These are phyloP conservation scores for Coemansia furcata DNA, from an alignment of 192 early-diverging fungal species.

Conservation along the genomic window DNA sequence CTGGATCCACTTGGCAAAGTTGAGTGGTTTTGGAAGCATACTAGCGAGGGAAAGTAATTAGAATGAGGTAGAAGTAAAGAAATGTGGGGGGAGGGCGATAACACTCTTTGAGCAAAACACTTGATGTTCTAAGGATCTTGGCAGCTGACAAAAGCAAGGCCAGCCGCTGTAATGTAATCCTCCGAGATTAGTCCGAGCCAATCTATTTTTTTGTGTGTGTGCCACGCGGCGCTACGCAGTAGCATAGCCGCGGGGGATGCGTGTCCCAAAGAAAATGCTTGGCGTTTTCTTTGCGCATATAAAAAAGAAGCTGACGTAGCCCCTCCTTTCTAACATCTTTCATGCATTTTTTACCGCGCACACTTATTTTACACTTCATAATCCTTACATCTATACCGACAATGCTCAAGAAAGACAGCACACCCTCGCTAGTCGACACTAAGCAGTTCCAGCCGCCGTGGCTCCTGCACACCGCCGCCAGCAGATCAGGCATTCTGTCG, in stretches of 20 bases:
- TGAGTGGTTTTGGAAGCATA: conserved; percentile 73
- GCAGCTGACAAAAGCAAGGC: not conserved
- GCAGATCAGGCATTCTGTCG: not conserved
- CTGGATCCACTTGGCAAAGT: conserved; percentile 86
- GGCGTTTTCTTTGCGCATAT: not conserved
- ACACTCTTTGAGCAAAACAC: no score
- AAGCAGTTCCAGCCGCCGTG: not conserved
- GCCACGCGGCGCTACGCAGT: not conserved
- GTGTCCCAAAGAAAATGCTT: not conserved
- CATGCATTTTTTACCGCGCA: not conserved
- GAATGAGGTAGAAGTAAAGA: not conserved
- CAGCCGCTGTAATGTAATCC: not conserved
- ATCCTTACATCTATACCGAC: not conserved
- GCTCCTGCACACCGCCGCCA: not conserved
- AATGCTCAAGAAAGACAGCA: not conserved
- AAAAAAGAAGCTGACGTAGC: not conserved
- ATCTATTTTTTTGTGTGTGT: not conserved
- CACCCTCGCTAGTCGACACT: not conserved
- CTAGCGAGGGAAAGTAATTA: not conserved
- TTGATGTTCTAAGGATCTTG: not conserved
- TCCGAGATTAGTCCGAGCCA: not conserved
- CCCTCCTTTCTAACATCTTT: not conserved
- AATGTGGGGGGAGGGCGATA: not conserved
- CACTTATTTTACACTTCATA: not conserved
- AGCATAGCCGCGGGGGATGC: not conserved